phyloP scores from a whole-genome alignment of 805 yeast genomes.

The Ogataea parapolymorpha region DNA sequence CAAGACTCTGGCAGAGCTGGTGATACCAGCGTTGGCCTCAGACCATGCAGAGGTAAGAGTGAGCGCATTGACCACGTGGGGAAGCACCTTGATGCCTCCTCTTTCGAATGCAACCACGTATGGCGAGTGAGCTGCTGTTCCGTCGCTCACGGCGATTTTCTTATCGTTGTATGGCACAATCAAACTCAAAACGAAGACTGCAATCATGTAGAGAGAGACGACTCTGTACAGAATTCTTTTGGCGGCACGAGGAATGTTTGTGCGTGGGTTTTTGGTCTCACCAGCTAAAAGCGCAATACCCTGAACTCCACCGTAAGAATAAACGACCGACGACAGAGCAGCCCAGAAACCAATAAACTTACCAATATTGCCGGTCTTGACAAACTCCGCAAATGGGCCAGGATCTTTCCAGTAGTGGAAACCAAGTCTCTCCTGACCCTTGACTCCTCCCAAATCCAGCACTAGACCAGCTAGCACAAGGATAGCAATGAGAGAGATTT shows the following conservation, averaged over 20 bases:
- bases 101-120: conserved; percentile 71
- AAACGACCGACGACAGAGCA: conserved; percentile 55
- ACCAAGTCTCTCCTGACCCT: conserved; percentile 39
- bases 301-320: conserved; percentile 54
- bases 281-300: conserved; percentile 25
- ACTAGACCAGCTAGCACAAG: conserved; percentile 49
- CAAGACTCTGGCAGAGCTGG: conserved; percentile 63
- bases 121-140: conserved; percentile 68
- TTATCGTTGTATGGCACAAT: conserved; percentile 40
- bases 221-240: conserved; percentile 22
- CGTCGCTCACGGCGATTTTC: conserved; percentile 39
- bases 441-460: conserved; percentile 61
- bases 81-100: conserved; percentile 59
- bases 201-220: conserved; percentile 19
- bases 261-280: conserved; percentile 23
- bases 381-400: conserved; percentile 45
- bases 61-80: conserved; percentile 69
- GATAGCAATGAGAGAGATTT: conserved; percentile 58
- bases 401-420: conserved; percentile 34
- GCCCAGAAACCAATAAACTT: conserved; percentile 38
- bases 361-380: conserved; percentile 49
- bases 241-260: conserved; percentile 25
- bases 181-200: conserved; percentile 41
- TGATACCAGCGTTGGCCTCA: conserved; percentile 68
- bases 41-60: conserved; percentile 44